Percentiles rank a stretch among this genome's conserved stretches.
These are phyloP conservation scores for Orbilia blumenaviensis DNA, from an alignment of 2,329 filamentous ascomycete species.

Conservation along the genomic window DNA sequence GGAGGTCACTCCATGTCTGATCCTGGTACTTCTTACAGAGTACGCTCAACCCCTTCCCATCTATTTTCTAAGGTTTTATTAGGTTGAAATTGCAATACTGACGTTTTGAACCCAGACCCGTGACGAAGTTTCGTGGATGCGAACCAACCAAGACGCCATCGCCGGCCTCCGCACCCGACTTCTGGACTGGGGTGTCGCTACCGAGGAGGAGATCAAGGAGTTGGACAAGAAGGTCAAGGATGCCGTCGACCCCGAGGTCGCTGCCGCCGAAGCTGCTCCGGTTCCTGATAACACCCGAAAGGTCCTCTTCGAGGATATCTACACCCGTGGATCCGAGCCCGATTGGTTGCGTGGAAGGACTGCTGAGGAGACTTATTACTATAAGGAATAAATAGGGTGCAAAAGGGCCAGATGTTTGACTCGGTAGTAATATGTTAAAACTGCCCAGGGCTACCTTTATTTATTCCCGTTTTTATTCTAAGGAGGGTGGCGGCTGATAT, in stretches of 20 bases:
- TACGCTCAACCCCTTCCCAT: conserved; percentile 58
- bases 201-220: conserved; percentile 93
- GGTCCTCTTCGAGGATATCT: conserved; percentile 96
- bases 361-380: conserved; percentile 91
- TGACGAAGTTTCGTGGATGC: conserved; percentile 99
- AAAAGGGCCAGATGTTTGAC: no score
- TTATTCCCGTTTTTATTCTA: no score
- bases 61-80: background rate
- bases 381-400: conserved; percentile 65
- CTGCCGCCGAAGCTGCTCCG: conserved; percentile 86
- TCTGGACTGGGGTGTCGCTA: conserved; percentile 89
- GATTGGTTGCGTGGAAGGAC: conserved; percentile 86
- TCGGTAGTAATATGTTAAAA: no score
- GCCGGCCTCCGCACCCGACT: conserved; percentile 98
- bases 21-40: conserved; percentile 95
- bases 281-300: conserved; percentile 78
- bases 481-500: background rate
- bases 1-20: conserved; percentile 99
- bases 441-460: no score
- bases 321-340: conserved; percentile 85
- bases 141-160: conserved; percentile 97
- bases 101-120: conserved; percentile 69
- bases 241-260: conserved; percentile 88
- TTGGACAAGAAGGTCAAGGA: conserved; percentile 93
- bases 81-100: background rate